Percentiles rank a stretch among this genome's conserved stretches.
Evolutionary conservation across 352 stramenopile species (phyloP).

Genomic region (Peronospora farinosa): DNA sequence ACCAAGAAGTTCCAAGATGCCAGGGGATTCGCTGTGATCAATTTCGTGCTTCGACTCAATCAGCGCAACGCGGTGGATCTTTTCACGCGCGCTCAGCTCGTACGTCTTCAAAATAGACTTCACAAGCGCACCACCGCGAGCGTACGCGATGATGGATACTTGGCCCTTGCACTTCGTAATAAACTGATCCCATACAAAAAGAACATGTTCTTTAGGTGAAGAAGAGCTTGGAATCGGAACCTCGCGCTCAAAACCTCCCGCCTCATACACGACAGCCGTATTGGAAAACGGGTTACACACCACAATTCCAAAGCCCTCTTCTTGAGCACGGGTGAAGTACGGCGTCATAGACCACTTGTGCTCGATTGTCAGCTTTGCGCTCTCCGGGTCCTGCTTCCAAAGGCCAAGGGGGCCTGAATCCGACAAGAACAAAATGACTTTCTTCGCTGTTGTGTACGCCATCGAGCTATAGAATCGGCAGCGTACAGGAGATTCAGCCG

Average conservation of each 20-base stretch:
- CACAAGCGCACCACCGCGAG: constrained; percentile 68
- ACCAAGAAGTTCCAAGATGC: constrained; percentile 74
- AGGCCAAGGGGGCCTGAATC: constrained; percentile 80
- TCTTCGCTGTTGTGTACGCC: constrained; percentile 82
- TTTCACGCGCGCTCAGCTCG: constrained; percentile 64
- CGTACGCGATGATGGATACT: constrained; percentile 81
- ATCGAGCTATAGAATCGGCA: constrained; percentile 86
- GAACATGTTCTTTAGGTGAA: constrained; percentile 77
- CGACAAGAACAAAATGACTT: constrained; percentile 80
- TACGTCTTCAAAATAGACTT: constrained; percentile 82
- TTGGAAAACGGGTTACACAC: constrained; percentile 87
- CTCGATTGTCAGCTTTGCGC: constrained; percentile 48
- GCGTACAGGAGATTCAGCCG: constrained; percentile 77
- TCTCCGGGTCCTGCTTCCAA: constrained; percentile 73
- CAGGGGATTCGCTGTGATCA: constrained; percentile 64
- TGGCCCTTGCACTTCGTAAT: constrained; percentile 76
- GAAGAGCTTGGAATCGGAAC: constrained; percentile 82
- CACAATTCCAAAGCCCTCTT: constrained; percentile 81
- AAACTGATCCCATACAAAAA: constrained; percentile 86
- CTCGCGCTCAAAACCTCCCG: constrained; percentile 77
- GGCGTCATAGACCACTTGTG: constrained; percentile 87
- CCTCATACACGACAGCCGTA: constrained; percentile 84
- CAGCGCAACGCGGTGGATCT: constrained; percentile 76
- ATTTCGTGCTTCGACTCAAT: constrained; percentile 88
- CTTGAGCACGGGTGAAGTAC: constrained; percentile 78